These are phyloP conservation scores for Pichia insulana DNA, from an alignment of 805 yeast species.

Conservation along the genomic window DNA sequence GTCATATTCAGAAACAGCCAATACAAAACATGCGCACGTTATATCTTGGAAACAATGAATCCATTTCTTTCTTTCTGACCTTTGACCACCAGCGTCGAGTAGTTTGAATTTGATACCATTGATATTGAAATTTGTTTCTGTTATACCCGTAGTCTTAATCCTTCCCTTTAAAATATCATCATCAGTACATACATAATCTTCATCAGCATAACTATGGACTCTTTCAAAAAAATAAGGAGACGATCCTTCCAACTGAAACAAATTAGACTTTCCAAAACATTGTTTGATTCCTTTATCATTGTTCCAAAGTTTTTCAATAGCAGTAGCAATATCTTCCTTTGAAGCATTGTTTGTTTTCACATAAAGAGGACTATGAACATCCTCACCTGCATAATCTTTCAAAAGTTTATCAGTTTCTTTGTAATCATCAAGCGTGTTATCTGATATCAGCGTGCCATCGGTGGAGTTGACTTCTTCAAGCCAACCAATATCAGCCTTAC, in stretches of 20 bases:
- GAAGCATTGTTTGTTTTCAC: conserved; percentile 3
- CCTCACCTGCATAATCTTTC: conserved; percentile 15
- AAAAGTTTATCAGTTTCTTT: conserved; percentile 11
- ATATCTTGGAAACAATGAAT: conserved; percentile 89
- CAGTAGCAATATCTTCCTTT: conserved; percentile 56
- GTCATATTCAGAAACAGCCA: conserved; percentile 88
- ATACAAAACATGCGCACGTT: conserved; percentile 78
- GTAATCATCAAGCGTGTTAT: conserved; percentile 9
- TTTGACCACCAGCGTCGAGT: conserved; percentile 94
- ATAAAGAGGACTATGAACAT: conserved; percentile 5
- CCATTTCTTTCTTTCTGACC: conserved; percentile 89
- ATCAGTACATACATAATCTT: conserved; percentile 62
- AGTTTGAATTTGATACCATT: conserved; percentile 60
- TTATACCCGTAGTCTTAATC: conserved; percentile 91
- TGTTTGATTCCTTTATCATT: conserved; percentile 57
- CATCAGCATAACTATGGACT: conserved; percentile 54
- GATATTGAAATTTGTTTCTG: conserved; percentile 73
- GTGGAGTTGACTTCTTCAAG: conserved; percentile 14
- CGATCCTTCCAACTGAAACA: conserved; percentile 78
- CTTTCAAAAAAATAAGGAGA: conserved; percentile 76
- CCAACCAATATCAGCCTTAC: conserved; percentile 34
- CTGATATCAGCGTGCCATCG: conserved; percentile 7
- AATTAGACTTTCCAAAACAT: conserved; percentile 54
- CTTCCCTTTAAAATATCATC: conserved; percentile 84
- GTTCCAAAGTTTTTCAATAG: conserved; percentile 63